Conservation (phyloP, 2,329 filamentous ascomycete genomes). For the Colletotrichum tofieldiae region DNA sequence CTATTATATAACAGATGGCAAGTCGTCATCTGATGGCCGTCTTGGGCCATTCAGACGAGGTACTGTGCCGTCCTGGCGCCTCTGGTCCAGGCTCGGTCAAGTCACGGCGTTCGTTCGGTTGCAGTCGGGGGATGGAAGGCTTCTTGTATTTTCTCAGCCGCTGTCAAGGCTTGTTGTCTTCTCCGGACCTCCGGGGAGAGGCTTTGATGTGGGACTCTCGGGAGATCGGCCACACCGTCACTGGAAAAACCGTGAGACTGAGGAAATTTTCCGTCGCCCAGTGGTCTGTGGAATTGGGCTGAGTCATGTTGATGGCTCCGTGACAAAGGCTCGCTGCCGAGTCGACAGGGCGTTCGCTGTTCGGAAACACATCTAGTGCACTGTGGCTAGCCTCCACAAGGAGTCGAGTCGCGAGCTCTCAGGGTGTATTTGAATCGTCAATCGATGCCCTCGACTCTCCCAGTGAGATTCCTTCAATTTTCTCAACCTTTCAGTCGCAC, state of each 20-base stretch:
- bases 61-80: conserved; percentile 18
- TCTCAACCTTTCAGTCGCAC: background rate
- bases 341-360: background rate
- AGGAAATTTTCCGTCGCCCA: background rate
- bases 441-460: background rate
- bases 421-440: background rate
- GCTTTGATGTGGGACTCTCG: background rate
- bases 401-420: background rate
- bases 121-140: background rate
- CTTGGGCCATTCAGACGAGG: conserved; percentile 17
- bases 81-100: background rate
- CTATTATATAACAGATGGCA: conserved; percentile 41
- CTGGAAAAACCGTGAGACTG: background rate
- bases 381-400: background rate
- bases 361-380: background rate
- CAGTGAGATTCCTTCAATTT: background rate
- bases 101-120: conserved; percentile 18
- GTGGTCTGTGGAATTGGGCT: background rate
- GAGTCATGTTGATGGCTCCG: background rate
- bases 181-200: background rate
- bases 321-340: background rate
- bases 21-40: conserved; percentile 28
- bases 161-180: background rate
- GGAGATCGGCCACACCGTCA: too few species aligned
- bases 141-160: background rate